Evolutionary conservation across 2,329 filamentous ascomycete species (phyloP), one percentile per base, ranked within the genome.

Genomic region (Fusarium sp.): DNA sequence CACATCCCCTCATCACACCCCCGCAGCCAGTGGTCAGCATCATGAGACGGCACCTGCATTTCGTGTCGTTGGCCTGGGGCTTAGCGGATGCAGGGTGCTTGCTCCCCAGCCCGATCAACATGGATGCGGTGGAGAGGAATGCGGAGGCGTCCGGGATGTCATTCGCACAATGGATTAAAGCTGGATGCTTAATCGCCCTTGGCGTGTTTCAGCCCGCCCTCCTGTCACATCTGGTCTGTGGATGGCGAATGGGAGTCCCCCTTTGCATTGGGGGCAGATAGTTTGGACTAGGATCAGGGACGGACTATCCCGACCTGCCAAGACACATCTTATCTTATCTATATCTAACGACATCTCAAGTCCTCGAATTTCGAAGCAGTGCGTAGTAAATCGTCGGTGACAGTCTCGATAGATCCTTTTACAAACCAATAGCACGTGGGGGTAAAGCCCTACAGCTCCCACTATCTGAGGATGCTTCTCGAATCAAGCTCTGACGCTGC

Each of bases 161-260:
- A 60, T 43, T 60, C 57, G 57, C 24, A 29, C 57, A 18, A 41
- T 43, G 37, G 16, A 45, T 48, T 16, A 35, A 9, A 61, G 58
- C 58, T 62, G 59, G 50, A 62, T 48, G 41, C 59, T 62, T 62
- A 8, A 48, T 61, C 39, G 16, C 16, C 59, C 59, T 62, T 50
- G 59, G 59, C 41, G 22, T 5, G 27, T 54, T 50, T 45, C 65
- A 52, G 65, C 27, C 7, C 57, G 20, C 18, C 16, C 52, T 35
- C 31, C 31, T n/a, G 20, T 56, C 20, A 35, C 13, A 20, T 16
- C 14, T 31, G 16, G 10, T 29, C 16, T 52, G 16, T 13, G 6
- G 24, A 52, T 31, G 16, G 11, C 27, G 48, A 20, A 52, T 29
- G 18, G 27, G 48, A 31, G 35, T 9, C 35, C 35, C 35, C 9